Base-by-base conservation (phyloP, 805 yeast species). In the Ogataea dorogensis region DNA sequence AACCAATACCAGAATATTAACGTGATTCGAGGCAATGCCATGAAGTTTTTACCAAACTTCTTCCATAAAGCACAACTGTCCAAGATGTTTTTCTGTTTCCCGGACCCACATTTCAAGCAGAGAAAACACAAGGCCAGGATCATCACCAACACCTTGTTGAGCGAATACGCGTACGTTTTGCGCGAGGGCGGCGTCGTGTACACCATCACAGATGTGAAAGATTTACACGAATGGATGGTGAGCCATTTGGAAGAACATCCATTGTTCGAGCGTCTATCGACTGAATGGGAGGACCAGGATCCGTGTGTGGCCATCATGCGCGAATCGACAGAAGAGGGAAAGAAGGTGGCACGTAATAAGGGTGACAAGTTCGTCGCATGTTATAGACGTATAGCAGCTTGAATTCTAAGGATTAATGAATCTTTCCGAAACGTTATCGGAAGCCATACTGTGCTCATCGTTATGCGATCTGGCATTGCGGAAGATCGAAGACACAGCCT, bases 51-150 rank as follows among this genome's bases (percentile, higher is more conserved):
- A 44, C 98, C 98, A 15, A 93, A 93, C 60, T 93, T 93, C 61
- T 93, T 93, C 65, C 68, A 71, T 40, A 82, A 82, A 60, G 79
- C 79, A 5, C 97, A 88, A 58, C 66, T 89, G 33, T 77, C 81
- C 21, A 93, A 91, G 68, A 86, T 93, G 75, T 93, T 93, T 66
- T 93, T 93, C 68, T 93, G 98, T 61, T 93, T 93, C 74, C 98
- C 98, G n/a, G 98, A 93, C 63, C 98, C 98, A 6, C 98, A 93
- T 62, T 93, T 93, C 71, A 93, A 93, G 60, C 95, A 87, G 63
- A 74, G 98, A 56, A 93, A 93, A 59, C 98, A 93, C 65, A 93
- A 93, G 71, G 97, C 97, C 5, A 75, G 98, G 67, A 93, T 93
- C 55, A 77, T 93, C 47, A 89, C 98, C 36, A 81, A 79, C 47